Conservation (phyloP, 306 rosid genomes). For the Begonia masoniana region DNA sequence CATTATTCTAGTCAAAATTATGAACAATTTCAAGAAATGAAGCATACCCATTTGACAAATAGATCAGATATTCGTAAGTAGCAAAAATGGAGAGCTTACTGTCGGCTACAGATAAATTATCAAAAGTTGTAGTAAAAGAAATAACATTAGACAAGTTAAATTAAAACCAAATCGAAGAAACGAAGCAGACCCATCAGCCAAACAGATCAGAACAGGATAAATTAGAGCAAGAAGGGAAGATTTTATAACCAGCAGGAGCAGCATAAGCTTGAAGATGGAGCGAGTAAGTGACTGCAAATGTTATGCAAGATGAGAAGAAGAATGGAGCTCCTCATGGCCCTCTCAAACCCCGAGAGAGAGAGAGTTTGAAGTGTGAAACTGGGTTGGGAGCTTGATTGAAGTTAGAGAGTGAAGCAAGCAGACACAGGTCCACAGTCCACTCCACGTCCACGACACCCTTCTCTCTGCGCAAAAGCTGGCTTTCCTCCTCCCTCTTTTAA, state of each 20-base stretch:
- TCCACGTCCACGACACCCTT: too few relatives aligned
- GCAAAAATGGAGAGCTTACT: too few relatives aligned
- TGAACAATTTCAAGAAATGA: not conserved
- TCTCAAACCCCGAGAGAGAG: conserved; percentile 8
- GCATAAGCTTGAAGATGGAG: conserved; percentile 52
- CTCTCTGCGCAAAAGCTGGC: too few relatives aligned
- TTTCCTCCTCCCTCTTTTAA: too few relatives aligned
- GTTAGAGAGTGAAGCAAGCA: too few relatives aligned
- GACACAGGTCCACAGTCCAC: too few relatives aligned
- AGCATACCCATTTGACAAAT: not conserved
- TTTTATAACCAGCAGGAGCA: conserved; percentile 69
- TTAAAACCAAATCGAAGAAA: conserved; percentile 5
- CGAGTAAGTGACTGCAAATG: conserved; percentile 22
- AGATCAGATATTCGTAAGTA: too few relatives aligned
- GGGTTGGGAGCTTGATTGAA: too few relatives aligned
- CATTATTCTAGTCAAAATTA: not conserved
- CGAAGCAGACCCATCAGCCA: conserved; percentile 21
- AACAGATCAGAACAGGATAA: conserved; percentile 13
- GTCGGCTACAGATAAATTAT: too few relatives aligned
- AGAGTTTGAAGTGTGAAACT: not conserved
- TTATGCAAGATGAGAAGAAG: conserved; percentile 17
- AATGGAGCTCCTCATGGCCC: conserved; percentile 39
- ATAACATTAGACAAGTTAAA: too few relatives aligned
- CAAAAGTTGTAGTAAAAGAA: too few relatives aligned
- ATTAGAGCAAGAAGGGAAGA: conserved; percentile 1